Base-by-base conservation (phyloP, 2,329 filamentous ascomycete genomes). In the Microcyclospora tardicrescens region DNA sequence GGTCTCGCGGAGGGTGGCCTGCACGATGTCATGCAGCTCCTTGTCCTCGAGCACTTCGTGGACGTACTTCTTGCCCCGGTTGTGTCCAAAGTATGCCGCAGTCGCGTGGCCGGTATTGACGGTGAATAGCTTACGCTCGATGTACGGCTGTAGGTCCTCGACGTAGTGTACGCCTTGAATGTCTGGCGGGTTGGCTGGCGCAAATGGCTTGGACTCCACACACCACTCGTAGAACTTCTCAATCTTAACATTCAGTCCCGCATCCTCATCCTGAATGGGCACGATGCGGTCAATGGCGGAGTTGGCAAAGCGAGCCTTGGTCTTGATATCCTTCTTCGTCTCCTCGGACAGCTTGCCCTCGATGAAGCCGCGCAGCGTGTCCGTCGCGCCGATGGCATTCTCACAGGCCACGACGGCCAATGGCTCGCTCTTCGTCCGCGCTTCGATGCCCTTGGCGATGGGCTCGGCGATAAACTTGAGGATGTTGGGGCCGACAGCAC, bases 181-280 rank as follows among this genome's bases (percentile, higher is more conserved):
- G 13, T 75, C 65, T 5, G 86, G 87, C 51, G 75, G 72, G 38
- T 72, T 70, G 45, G 73, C 67, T 46, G 79, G 75, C 47, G 79
- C 72, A 63, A 96, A 95, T 2, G 89, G 89, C 33, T 77, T 81
- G 60, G 77, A 69, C 59, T 98, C 91, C 37, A 98, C 87, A 30
- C 91, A 89, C 91, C 91, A 98, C 69, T 98, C 91, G 68, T 84
- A 95, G 72, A 96, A 98, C 67, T 91, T 91, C 73, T 98, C 91
- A 35, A 98, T 86, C 56, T 81, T 87, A 50, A 98, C 91, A 57
- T 95, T 79, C 33, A 98, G 73, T 40, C 86, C 86, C 16, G 80
- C 75, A 53, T 84, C 68, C 36, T 76, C 66, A 44, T 85, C 79
- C 66, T 96, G 91, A 33, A 85, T 84, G 11, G 91, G 91, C 16